phyloP scores from a whole-genome alignment of 352 stramenopile genomes.

The Phytophthora macrochlamydospora region DNA sequence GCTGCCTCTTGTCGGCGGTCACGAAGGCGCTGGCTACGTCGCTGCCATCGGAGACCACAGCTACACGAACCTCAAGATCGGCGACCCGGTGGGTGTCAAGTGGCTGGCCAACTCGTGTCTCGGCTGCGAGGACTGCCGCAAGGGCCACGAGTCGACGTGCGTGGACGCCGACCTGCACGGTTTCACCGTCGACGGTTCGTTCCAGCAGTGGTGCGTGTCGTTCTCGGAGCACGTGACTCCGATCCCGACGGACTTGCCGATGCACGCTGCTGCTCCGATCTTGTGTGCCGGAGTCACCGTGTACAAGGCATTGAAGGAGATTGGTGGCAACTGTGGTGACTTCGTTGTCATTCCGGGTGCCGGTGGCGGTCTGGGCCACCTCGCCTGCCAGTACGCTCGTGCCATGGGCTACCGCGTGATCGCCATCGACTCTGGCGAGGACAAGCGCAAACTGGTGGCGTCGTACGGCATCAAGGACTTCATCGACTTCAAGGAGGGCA shows the following conservation, averaged over 20 bases:
- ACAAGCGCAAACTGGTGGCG: conserved; percentile 64
- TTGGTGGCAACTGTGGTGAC: conserved; percentile 39
- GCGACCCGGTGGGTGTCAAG: conserved; percentile 52
- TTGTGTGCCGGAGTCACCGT: conserved; percentile 89
- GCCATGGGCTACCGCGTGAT: conserved; percentile 74
- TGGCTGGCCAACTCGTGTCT: conserved; percentile 53
- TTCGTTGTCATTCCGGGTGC: conserved; percentile 63
- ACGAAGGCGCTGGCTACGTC: conserved; percentile 58
- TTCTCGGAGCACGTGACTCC: conserved; percentile 73
- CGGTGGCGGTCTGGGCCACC: conserved; percentile 77
- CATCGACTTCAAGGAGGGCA: conserved; percentile 66
- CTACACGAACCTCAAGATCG: conserved; percentile 44
- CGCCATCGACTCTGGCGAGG: conserved; percentile 64
- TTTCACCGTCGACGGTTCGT: conserved; percentile 48
- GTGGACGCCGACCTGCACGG: conserved; percentile 37
- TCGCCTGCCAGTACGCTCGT: conserved; percentile 76
- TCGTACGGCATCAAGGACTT: conserved; percentile 74
- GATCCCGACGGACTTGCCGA: conserved; percentile 58
- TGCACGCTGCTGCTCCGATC: conserved; percentile 58
- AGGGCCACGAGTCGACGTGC: conserved; percentile 51
- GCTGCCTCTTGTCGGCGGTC: conserved; percentile 51
- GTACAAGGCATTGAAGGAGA: conserved; percentile 79
- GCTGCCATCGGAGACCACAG: conserved; percentile 47
- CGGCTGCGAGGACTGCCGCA: conserved; percentile 52
- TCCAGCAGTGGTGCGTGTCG: conserved; percentile 62